Conservation (phyloP, 441 rosid genomes). For the Erodium texanum region DNA sequence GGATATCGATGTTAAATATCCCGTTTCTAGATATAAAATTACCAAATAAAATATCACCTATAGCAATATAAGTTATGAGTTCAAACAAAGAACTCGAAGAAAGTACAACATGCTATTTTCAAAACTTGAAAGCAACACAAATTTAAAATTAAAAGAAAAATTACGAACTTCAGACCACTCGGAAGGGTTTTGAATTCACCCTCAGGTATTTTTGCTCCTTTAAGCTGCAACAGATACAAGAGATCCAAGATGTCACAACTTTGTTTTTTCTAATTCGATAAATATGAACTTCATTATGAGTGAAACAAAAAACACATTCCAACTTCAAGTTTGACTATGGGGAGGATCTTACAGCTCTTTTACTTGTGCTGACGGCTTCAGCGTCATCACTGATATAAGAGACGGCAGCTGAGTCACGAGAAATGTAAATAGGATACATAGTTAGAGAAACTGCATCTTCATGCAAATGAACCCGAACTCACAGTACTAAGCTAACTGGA, state of each 20-base stretch:
- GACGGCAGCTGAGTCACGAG: slow-evolving; percentile 43
- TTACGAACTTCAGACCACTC: slow-evolving; percentile 72
- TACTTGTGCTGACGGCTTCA: slow-evolving; percentile 82
- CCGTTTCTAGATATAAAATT: not conserved
- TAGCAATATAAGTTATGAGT: not conserved
- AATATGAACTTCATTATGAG: not conserved
- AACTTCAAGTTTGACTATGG: not conserved
- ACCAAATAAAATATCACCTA: slow-evolving; percentile 6
- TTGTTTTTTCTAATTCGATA: slow-evolving; percentile 6
- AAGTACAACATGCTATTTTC: not conserved
- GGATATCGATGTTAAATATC: not conserved
- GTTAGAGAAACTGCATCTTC: slow-evolving; percentile 5
- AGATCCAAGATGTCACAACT: slow-evolving; percentile 9
- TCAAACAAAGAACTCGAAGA: not conserved
- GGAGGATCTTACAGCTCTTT: slow-evolving; percentile 68
- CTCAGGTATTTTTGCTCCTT: slow-evolving; percentile 71
- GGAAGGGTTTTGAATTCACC: slow-evolving; percentile 68
- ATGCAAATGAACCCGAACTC: not conserved
- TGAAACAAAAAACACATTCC: not conserved
- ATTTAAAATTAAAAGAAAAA: not conserved
- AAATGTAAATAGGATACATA: slow-evolving; percentile 12
- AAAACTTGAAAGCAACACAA: not conserved
- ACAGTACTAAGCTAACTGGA: not conserved
- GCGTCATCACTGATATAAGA: slow-evolving; percentile 38
- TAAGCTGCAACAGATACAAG: slow-evolving; percentile 48